Percentiles rank a stretch among this genome's conserved stretches.
phyloP scores from a whole-genome alignment of 2,329 filamentous ascomycete species.

The Xylaria sp. region DNA sequence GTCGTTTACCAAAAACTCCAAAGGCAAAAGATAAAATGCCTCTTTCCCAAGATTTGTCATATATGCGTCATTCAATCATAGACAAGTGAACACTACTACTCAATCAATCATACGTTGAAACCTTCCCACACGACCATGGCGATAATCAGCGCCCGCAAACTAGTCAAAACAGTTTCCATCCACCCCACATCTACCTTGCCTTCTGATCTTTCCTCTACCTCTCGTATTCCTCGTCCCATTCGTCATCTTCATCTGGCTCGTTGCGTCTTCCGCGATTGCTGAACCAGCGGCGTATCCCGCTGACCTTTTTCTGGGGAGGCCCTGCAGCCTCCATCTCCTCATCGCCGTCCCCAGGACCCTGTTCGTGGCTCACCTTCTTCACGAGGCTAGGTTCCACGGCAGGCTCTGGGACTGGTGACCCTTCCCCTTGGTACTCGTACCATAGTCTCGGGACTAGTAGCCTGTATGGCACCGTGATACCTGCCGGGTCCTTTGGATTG shows the following conservation, averaged over 20 bases:
- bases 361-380: constrained; percentile 2
- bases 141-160: not conserved
- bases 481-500: constrained; percentile 81
- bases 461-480: constrained; percentile 86
- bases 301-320: constrained; percentile 9
- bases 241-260: not conserved
- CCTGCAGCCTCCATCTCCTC: not conserved
- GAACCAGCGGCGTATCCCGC: constrained; percentile 18
- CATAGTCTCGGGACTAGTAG: constrained; percentile 81
- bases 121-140: not conserved
- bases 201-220: not conserved
- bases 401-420: constrained; percentile 1
- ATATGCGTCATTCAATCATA: constrained; percentile 12
- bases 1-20: not conserved
- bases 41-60: not conserved
- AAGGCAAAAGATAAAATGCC: not conserved
- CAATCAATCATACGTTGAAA: not conserved
- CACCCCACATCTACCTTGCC: not conserved
- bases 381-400: not conserved
- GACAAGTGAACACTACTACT: not conserved
- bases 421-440: constrained; percentile 59
- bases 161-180: not conserved
- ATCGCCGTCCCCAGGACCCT: not conserved
- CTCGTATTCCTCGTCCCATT: constrained; percentile 5
- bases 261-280: constrained; percentile 10